phyloP scores from a whole-genome alignment of 228 moss, liverwort and hornwort species.

The Sphagnum fallax region DNA sequence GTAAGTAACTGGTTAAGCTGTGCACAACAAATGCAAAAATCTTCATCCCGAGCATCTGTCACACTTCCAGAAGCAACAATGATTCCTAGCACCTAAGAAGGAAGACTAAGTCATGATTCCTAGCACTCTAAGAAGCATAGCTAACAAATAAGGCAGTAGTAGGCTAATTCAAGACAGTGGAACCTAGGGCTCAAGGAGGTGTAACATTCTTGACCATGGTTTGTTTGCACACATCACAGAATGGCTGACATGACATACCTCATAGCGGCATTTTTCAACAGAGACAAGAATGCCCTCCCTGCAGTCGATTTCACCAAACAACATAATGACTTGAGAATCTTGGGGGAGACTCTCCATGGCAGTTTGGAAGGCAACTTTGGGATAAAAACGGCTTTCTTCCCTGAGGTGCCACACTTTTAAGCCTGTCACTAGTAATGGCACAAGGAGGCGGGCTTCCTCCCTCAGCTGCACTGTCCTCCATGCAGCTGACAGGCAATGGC shows the following conservation, averaged over 20 bases:
- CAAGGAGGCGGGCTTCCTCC: constrained; percentile 14
- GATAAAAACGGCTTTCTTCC: constrained; percentile 26
- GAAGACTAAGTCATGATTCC: too few relatives aligned
- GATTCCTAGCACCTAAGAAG: too few relatives aligned
- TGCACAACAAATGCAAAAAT: too few relatives aligned
- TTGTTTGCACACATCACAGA: neutral
- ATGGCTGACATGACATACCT: constrained; percentile 4
- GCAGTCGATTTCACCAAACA: constrained; percentile 35
- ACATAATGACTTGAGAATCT: constrained; percentile 22
- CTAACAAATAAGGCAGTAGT: too few relatives aligned
- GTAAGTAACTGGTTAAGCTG: too few relatives aligned
- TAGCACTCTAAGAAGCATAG: too few relatives aligned
- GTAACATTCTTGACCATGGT: too few relatives aligned
- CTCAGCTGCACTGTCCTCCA: constrained; percentile 29
- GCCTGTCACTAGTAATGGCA: constrained; percentile 25
- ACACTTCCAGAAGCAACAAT: too few relatives aligned
- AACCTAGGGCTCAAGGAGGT: too few relatives aligned
- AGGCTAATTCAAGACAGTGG: too few relatives aligned
- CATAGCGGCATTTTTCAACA: constrained; percentile 22
- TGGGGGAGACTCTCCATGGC: constrained; percentile 25
- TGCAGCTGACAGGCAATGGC: constrained; percentile 40
- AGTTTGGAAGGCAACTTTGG: constrained; percentile 23
- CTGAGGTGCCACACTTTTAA: constrained; percentile 42
- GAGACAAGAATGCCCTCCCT: constrained; percentile 23
- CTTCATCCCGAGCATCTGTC: too few relatives aligned